Evolutionary conservation across 1,284 basidiomycete species (phyloP).

Genomic region (Ustilago xerochloae): DNA sequence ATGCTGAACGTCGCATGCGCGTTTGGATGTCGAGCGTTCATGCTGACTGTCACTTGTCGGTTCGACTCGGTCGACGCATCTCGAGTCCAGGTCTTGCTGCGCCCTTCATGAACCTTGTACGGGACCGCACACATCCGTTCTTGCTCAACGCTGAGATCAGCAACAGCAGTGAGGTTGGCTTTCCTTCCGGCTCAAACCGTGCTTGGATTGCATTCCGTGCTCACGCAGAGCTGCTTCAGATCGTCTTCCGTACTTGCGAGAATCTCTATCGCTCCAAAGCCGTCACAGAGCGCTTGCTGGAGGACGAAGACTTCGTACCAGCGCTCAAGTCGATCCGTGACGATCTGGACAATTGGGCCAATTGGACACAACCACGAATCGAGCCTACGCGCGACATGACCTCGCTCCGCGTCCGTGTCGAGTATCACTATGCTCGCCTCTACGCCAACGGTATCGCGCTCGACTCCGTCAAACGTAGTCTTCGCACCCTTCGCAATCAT

Average conservation of each 20-base stretch:
- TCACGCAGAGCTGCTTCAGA: constrained; percentile 46
- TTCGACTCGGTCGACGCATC: constrained; percentile 50
- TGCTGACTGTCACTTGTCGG: constrained; percentile 53
- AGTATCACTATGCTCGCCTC: constrained; percentile 54
- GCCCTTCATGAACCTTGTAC: constrained; percentile 49
- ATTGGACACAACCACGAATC: constrained; percentile 49
- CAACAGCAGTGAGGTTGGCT: constrained; percentile 32
- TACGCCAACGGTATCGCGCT: constrained; percentile 52
- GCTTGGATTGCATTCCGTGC: constrained; percentile 52
- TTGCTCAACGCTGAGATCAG: constrained; percentile 41
- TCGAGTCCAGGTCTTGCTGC: constrained; percentile 51
- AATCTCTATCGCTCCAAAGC: constrained; percentile 49
- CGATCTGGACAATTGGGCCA: constrained; percentile 52
- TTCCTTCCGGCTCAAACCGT: constrained; percentile 37
- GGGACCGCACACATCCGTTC: constrained; percentile 49
- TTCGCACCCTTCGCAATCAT: constrained; percentile 35
- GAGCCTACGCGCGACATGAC: constrained; percentile 52
- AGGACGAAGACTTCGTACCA: constrained; percentile 50
- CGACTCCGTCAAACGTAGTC: constrained; percentile 51
- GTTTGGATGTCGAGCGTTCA: constrained; percentile 58
- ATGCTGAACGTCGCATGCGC: constrained; percentile 50
- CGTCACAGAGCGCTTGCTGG: constrained; percentile 42
- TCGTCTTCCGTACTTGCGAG: constrained; percentile 52
- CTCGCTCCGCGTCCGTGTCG: constrained; percentile 45
- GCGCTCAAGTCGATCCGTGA: constrained; percentile 49